Base-by-base conservation (phyloP, 1,284 basidiomycete genomes). In the Leucoagaricus sp. region DNA sequence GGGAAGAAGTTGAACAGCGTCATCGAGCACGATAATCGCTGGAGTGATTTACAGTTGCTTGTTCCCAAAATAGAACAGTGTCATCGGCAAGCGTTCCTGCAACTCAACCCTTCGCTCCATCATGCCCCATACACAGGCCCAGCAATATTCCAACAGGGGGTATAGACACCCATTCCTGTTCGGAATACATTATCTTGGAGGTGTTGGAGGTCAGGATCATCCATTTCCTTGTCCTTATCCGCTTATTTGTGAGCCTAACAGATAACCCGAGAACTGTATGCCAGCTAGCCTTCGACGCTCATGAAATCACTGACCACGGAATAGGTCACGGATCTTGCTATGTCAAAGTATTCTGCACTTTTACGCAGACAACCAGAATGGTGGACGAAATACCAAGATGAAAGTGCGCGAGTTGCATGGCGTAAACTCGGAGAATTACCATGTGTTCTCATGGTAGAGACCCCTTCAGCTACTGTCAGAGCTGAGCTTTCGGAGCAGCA, bases 301-400 rank as follows among this genome's bases (percentile, higher is more conserved):
- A 52, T 41, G 38, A 23, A 15, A 23, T 55, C 38, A 19, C 19
- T 52, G n/a, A 46, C 31, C 13, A 44, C 56, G 19, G 12, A 13
- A 12, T 58, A 83, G 80, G 69, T 83, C 2, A 64, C 68, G 29
- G 81, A 83, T 52, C 65, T 80, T 38, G 80, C 77, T 4, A 83
- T 84, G 80, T 73, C 70, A 28, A 67, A 73, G 42, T 67, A 78
- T 49, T 83, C 81, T 36, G 75, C 74, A 13, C 68, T 72, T 36
- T 64, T 83, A 25, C 72, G 81, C 15, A 67, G 70, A 13, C 70
- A 68, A 46, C 61, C 68, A 1, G 63, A 71, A 8, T 83, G 82
- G 82, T 79, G 76, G 76, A 67, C 58, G 21, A 49, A 58, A n/a
- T 68, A 67, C 56, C 59, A 64, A 25, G 63, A 76, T 49, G 60